These are phyloP conservation scores for Talaromyces sp. DNA, from an alignment of 2,329 filamentous ascomycete species.

Conservation along the genomic window DNA sequence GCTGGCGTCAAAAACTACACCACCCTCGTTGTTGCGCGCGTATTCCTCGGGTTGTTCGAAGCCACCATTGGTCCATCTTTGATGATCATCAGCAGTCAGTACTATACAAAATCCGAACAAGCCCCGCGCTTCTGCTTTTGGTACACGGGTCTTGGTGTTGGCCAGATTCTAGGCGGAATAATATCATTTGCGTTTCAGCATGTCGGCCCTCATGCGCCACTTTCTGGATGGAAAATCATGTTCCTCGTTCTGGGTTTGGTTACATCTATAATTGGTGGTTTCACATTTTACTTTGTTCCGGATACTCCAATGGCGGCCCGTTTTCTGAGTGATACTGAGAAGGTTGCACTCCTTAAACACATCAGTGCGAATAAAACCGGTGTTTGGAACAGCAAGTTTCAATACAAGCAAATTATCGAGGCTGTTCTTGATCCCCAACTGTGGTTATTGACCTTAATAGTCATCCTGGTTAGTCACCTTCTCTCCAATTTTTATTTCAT, in stretches of 20 bases:
- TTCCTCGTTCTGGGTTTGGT: constrained; percentile 46
- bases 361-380: constrained; percentile 46
- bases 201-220: constrained; percentile 26
- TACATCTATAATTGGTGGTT: constrained; percentile 38
- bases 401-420: constrained; percentile 43
- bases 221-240: constrained; percentile 46
- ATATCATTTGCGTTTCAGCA: constrained; percentile 52
- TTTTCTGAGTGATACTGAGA: constrained; percentile 26
- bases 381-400: constrained; percentile 46
- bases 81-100: constrained; percentile 56
- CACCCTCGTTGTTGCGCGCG: constrained; percentile 49
- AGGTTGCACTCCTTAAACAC: constrained; percentile 35
- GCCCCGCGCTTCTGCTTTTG: constrained; percentile 56
- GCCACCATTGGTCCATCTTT: constrained; percentile 55
- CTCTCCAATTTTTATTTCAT: not conserved
- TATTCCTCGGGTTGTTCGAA: constrained; percentile 57
- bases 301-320: constrained; percentile 45
- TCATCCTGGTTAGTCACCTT: constrained; percentile 3
- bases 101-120: constrained; percentile 53
- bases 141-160: constrained; percentile 56
- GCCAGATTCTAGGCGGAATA: constrained; percentile 34
- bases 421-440: constrained; percentile 41
- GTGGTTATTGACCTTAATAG: constrained; percentile 34
- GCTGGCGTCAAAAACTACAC: constrained; percentile 50
- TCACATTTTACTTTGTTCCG: constrained; percentile 42